Evolutionary conservation across 164 flowering plant genomes (phyloP).

Genomic region (Vitis cinerea): DNA sequence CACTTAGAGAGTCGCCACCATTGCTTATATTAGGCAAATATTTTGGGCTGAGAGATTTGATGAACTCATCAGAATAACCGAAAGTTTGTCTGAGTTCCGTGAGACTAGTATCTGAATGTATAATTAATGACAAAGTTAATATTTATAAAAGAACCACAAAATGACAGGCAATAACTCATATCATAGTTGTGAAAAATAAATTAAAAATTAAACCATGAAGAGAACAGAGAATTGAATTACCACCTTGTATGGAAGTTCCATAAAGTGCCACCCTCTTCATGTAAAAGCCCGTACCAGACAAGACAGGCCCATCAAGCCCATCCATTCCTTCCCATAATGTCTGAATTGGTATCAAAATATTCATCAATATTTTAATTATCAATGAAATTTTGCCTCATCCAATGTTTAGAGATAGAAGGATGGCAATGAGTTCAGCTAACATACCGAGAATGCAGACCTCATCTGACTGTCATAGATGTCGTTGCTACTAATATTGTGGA

Average conservation of each 20-base stretch:
- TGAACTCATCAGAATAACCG: slow-evolving; percentile 38
- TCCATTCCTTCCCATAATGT: slow-evolving; percentile 37
- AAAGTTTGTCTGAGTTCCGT: slow-evolving; percentile 18
- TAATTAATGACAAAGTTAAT: too few species aligned
- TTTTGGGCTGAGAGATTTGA: slow-evolving; percentile 19
- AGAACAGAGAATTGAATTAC: too few species aligned
- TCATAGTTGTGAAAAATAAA: too few species aligned
- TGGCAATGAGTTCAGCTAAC: not conserved
- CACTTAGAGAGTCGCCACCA: not conserved
- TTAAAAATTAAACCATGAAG: too few species aligned
- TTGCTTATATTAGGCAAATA: not conserved
- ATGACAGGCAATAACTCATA: too few species aligned
- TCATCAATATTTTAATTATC: too few species aligned
- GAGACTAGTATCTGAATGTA: too few species aligned
- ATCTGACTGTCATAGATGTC: slow-evolving; percentile 47
- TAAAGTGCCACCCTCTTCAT: slow-evolving; percentile 42
- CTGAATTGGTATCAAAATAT: slow-evolving; percentile 10
- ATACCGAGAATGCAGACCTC: slow-evolving; percentile 26
- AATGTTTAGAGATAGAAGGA: too few species aligned
- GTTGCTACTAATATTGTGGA: slow-evolving; percentile 31
- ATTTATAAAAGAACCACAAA: too few species aligned
- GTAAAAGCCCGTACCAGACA: slow-evolving; percentile 45
- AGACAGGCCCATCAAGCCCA: slow-evolving; percentile 46
- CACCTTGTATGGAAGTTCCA: slow-evolving; percentile 9
- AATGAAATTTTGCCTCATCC: too few species aligned